These are phyloP conservation scores for Cryphonectria radicalis DNA, from an alignment of 2,329 filamentous ascomycete species.

Conservation along the genomic window DNA sequence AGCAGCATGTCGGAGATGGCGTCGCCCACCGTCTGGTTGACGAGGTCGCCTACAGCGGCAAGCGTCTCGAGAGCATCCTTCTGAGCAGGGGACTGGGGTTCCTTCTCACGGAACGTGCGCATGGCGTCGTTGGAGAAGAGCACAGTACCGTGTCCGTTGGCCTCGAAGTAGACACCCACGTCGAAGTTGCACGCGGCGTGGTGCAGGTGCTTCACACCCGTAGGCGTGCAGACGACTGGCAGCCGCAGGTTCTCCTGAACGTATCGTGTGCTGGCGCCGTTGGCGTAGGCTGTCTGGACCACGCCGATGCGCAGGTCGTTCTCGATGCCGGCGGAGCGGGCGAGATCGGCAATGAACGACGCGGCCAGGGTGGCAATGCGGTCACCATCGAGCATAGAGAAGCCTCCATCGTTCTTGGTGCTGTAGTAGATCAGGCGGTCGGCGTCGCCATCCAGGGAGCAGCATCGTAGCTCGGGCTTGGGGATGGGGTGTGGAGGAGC, in stretches of 20 bases:
- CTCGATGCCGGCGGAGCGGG: conserved; percentile 76
- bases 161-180: conserved; percentile 97
- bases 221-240: conserved; percentile 90
- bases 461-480: conserved; percentile 75
- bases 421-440: conserved; percentile 97
- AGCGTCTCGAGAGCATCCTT: conserved; percentile 87
- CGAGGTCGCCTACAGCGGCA: conserved; percentile 81
- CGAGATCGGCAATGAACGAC: conserved; percentile 89
- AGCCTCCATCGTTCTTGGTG: conserved; percentile 77
- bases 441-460: conserved; percentile 92
- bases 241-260: conserved; percentile 86
- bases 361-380: conserved; percentile 94
- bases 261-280: conserved; percentile 91
- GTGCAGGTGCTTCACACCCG: conserved; percentile 96
- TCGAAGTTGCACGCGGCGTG: conserved; percentile 96
- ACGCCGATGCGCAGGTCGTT: conserved; percentile 88
- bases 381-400: conserved; percentile 94
- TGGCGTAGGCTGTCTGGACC: conserved; percentile 97
- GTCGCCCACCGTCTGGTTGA: conserved; percentile 98
- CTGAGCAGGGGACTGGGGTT: conserved; percentile 89
- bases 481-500: conserved; percentile 84
- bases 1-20: conserved; percentile 95
- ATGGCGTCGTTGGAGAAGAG: conserved; percentile 88
- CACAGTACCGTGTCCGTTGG: conserved; percentile 95
- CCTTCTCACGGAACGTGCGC: conserved; percentile 74